Conservation (phyloP, 192 early-diverging fungal species). For the Gaertneriomyces semiglobifer region DNA sequence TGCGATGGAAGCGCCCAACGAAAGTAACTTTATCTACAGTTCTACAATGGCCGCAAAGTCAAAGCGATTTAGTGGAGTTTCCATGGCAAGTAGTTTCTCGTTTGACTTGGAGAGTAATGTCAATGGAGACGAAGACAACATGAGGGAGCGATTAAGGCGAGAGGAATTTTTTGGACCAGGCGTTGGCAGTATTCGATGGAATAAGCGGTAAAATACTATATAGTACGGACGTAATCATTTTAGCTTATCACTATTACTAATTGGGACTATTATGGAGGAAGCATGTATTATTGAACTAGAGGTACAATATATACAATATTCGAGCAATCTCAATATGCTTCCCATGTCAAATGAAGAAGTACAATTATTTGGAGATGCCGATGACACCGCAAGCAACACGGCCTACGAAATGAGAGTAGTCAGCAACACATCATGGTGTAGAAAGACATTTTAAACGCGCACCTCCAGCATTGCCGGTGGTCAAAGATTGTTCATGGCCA, state of each 20-base stretch:
- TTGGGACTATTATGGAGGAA: too few relatives aligned
- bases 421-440: too few relatives aligned
- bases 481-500: slow-evolving; percentile 65
- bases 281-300: too few relatives aligned
- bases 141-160: background rate
- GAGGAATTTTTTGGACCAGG: background rate
- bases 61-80: too few relatives aligned
- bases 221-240: too few relatives aligned
- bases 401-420: slow-evolving; percentile 11
- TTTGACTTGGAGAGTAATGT: background rate
- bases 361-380: slow-evolving; percentile 56
- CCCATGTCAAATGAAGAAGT: background rate
- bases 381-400: slow-evolving; percentile 89
- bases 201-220: too few relatives aligned
- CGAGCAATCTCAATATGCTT: too few relatives aligned
- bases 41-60: too few relatives aligned
- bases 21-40: too few relatives aligned
- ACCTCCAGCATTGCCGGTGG: slow-evolving; percentile 78
- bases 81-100: background rate
- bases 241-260: too few relatives aligned
- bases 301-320: too few relatives aligned
- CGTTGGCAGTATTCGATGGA: background rate
- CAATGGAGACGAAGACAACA: background rate
- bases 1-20: too few relatives aligned
- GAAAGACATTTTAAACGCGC: background rate